Conservation (phyloP, 2,329 filamentous ascomycete species). For the Calonectria pauciramosa region DNA sequence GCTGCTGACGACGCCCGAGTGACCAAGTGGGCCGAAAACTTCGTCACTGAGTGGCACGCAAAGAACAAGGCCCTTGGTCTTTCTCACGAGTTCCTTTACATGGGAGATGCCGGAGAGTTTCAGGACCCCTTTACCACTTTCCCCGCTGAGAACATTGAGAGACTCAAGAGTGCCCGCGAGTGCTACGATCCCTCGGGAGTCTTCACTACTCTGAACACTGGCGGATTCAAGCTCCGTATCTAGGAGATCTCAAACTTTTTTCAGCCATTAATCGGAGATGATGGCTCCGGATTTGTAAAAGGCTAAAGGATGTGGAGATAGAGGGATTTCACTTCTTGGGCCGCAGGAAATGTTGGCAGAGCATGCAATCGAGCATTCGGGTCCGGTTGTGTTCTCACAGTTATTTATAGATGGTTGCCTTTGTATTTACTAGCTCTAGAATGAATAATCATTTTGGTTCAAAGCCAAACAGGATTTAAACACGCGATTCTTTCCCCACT, state of each 20-base stretch:
- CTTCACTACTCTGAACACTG: constrained; percentile 16
- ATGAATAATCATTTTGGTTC: not conserved
- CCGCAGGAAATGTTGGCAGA: not conserved
- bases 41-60: constrained; percentile 49
- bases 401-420: not conserved
- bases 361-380: not conserved
- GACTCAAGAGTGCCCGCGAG: not conserved
- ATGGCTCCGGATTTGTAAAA: not conserved
- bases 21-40: constrained; percentile 48
- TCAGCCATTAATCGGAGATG: not conserved
- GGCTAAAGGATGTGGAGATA: not conserved
- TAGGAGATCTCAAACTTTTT: not conserved
- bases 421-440: not conserved
- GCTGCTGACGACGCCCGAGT: constrained; percentile 53
- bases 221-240: constrained; percentile 21
- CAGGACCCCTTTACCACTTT: constrained; percentile 12
- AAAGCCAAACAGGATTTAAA: not conserved
- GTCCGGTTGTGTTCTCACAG: not conserved
- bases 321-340: not conserved
- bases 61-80: constrained; percentile 46
- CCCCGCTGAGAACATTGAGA: not conserved
- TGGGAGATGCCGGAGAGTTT: constrained; percentile 25
- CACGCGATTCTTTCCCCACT: too few species aligned
- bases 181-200: constrained; percentile 12
- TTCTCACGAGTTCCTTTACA: constrained; percentile 13